These are phyloP conservation scores for Moricandia arvensis DNA, from an alignment of 345 rosid genomes.

Conservation along the genomic window DNA sequence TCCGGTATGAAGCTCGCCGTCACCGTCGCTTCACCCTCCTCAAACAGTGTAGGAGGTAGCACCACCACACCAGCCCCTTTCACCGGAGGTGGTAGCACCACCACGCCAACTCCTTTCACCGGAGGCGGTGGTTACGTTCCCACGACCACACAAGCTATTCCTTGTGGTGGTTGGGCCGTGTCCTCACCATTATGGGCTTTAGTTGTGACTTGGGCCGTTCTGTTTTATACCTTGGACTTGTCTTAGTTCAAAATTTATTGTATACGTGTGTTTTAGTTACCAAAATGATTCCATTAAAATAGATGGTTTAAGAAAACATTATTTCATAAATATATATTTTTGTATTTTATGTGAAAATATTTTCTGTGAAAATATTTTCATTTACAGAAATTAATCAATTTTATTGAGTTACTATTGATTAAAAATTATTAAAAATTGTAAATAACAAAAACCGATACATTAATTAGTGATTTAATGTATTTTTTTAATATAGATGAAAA, in stretches of 20 bases:
- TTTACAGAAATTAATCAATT: too few species aligned
- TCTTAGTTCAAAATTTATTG: constrained; percentile 8
- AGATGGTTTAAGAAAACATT: too few species aligned
- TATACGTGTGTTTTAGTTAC: not conserved
- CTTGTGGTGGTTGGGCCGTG: constrained; percentile 26
- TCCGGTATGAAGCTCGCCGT: constrained; percentile 74
- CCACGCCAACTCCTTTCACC: constrained; percentile 15
- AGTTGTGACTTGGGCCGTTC: constrained; percentile 22
- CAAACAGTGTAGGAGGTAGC: constrained; percentile 14
- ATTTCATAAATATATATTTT: too few species aligned
- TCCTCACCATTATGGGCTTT: constrained; percentile 8
- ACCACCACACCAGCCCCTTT: constrained; percentile 17
- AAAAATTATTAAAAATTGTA: too few species aligned
- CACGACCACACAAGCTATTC: constrained; percentile 29
- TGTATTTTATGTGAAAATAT: too few species aligned
- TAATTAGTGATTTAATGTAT: too few species aligned
- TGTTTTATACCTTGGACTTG: constrained; percentile 9
- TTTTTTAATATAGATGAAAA: too few species aligned
- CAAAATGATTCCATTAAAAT: too few species aligned
- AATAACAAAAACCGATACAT: too few species aligned
- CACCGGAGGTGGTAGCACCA: constrained; percentile 13
- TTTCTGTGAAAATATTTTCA: too few species aligned
- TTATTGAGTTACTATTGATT: too few species aligned
- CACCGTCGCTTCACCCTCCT: constrained; percentile 34
- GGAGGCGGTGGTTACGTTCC: constrained; percentile 29